phyloP scores from a whole-genome alignment of 345 rosid genomes.

The Triadica sebifera region DNA sequence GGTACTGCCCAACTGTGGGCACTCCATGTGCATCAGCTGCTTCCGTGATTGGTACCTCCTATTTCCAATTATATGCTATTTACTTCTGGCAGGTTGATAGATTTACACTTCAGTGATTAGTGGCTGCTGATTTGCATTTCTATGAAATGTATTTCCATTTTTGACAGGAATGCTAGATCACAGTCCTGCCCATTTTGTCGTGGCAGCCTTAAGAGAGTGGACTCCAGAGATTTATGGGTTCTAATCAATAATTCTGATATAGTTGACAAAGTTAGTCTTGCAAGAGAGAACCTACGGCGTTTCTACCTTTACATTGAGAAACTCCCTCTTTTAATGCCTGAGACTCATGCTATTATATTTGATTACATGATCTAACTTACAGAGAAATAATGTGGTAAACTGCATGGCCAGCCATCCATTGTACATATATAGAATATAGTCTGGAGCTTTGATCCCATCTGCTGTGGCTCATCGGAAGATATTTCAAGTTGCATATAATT shows the following conservation, averaged over 20 bases:
- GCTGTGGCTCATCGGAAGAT: conserved; percentile 12
- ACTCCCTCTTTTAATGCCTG: conserved; percentile 43
- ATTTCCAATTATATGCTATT: neutral
- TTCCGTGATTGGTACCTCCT: conserved; percentile 58
- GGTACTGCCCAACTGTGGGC: conserved; percentile 62
- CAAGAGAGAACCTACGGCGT: conserved; percentile 50
- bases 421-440: conserved; percentile 28
- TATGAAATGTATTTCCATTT: neutral
- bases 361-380: conserved; percentile 65
- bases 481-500: conserved; percentile 26
- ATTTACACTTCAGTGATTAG: neutral
- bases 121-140: neutral
- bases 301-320: conserved; percentile 55
- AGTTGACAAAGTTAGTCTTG: conserved; percentile 40
- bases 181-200: conserved; percentile 75
- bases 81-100: neutral
- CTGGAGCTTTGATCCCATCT: conserved; percentile 19
- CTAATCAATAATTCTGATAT: conserved; percentile 40
- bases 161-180: conserved; percentile 56
- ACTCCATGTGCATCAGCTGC: conserved; percentile 59
- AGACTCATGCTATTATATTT: conserved; percentile 37
- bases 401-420: conserved; percentile 16
- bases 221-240: conserved; percentile 58
- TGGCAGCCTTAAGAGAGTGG: conserved; percentile 51
- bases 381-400: conserved; percentile 8